Evolutionary conservation across 805 yeast genomes (phyloP), one percentile per base, ranked within the genome.

Genomic region (Sugiyamaella marilandica): DNA sequence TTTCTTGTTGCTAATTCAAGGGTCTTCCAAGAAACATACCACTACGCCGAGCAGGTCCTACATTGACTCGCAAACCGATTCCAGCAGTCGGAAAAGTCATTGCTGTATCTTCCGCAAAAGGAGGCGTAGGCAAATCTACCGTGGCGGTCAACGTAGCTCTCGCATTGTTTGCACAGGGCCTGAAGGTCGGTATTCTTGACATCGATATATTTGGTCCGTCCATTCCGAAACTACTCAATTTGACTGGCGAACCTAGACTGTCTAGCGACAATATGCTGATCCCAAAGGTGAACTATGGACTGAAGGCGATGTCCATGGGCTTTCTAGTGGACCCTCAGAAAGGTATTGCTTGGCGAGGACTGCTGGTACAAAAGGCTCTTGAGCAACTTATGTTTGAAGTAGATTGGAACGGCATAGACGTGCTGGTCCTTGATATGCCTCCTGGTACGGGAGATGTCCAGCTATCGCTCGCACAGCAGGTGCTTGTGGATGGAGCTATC

Each of bases 381-480:
- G 89, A 88, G 60, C 96, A 88, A 62, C 73, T 88, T n/a, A 64
- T 88, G 9, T 88, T 84, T 60, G 95, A 88, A 51, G 95, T 88
- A 1, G 78, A 82, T 44, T 88, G 96, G 96, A 63, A 66, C 4
- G 57, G 56, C 10, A 64, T 87, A 43, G 95, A 88, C 63, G 75
- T 82, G 19, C 70, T 88, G 46, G 84, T 88, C 1, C 72, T 88
- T 10, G 96, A 88, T 61, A 78, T 88, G 86, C 96, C 96, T 0
- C 96, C 96, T 0, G 96, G 96, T 2, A 88, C 96, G 0, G 96
- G 96, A 16, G 96, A 88, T 64, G 83, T 87, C 0, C 96, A 88
- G 62, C 73, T 88, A 51, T 85, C 95, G 0, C 74, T 88, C n/a
- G 82, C 89, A 26, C 96, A 88, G 66, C 85, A 82, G 60, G 65